Percentiles rank a stretch among this genome's conserved stretches.
phyloP scores from a whole-genome alignment of 805 yeast species.

The Maudiozyma turicensis region DNA sequence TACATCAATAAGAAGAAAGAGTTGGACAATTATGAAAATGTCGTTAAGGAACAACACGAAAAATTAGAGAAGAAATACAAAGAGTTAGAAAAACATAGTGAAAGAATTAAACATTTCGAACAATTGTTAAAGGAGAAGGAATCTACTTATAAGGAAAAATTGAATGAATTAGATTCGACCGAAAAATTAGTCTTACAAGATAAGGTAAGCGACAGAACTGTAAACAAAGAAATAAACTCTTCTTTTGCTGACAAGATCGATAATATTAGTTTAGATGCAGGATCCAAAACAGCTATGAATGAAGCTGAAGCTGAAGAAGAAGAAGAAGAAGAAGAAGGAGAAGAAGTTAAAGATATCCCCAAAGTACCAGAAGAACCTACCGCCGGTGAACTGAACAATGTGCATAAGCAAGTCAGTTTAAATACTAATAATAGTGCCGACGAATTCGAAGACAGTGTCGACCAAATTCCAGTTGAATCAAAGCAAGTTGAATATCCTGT shows the following conservation, averaged over 20 bases:
- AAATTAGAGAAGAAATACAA: slow-evolving; percentile 23
- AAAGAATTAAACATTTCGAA: slow-evolving; percentile 3
- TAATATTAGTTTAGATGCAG: not conserved
- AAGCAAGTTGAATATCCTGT: not conserved
- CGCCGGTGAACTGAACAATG: too few species aligned
- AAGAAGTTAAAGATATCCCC: slow-evolving; percentile 9
- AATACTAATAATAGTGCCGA: slow-evolving; percentile 28
- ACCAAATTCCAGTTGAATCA: slow-evolving; percentile 3
- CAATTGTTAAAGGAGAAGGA: slow-evolving; percentile 10
- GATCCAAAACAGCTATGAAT: not conserved
- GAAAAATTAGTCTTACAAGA: not conserved
- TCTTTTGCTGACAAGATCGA: not conserved
- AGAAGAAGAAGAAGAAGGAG: not conserved
- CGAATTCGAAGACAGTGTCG: slow-evolving; percentile 25
- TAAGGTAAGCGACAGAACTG: not conserved
- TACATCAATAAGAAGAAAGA: slow-evolving; percentile 27
- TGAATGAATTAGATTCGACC: slow-evolving; percentile 22
- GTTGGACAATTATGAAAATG: slow-evolving; percentile 25
- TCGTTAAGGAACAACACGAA: slow-evolving; percentile 21
- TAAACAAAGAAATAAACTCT: not conserved
- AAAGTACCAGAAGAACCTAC: slow-evolving; percentile 21
- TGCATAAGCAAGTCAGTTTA: not conserved
- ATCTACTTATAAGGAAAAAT: slow-evolving; percentile 57
- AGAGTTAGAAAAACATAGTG: slow-evolving; percentile 20
- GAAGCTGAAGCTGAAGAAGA: not conserved